Conservation (phyloP, 192 early-diverging fungal genomes). For the Umbelopsis isabellina region DNA sequence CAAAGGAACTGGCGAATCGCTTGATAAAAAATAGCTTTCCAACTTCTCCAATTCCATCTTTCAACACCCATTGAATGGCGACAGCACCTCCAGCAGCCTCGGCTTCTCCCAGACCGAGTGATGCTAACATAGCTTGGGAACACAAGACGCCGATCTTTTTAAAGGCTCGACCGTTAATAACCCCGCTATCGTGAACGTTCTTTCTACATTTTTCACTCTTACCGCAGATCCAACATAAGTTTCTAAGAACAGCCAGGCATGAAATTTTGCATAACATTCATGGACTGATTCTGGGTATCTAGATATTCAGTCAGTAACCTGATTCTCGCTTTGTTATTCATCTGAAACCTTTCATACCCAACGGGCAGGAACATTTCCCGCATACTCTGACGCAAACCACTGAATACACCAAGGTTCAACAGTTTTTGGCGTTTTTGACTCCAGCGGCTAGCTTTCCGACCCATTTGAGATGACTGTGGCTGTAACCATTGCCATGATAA, state of each 20-base stretch:
- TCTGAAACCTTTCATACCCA: conserved; percentile 31
- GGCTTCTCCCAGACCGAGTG: conserved; percentile 55
- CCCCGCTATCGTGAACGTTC: not conserved
- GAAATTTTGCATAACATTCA: conserved; percentile 57
- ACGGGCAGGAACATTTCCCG: conserved; percentile 63
- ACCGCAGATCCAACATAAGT: conserved; percentile 66
- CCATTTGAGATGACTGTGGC: conserved; percentile 10
- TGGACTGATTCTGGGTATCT: conserved; percentile 66
- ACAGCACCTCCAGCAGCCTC: conserved; percentile 64
- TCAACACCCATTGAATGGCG: conserved; percentile 71
- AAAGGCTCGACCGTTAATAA: not conserved
- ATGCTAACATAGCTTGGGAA: conserved; percentile 66
- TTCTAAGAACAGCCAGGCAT: conserved; percentile 64
- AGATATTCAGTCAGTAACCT: conserved; percentile 10
- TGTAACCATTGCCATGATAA: conserved; percentile 47
- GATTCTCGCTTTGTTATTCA: not conserved
- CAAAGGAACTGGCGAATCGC: conserved; percentile 65
- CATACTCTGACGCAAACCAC: conserved; percentile 41
- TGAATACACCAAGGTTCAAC: conserved; percentile 18
- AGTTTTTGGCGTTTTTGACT: conserved; percentile 14
- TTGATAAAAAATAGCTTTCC: conserved; percentile 76
- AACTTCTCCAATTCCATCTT: conserved; percentile 68
- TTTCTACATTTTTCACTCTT: not conserved
- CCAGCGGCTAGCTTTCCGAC: conserved; percentile 9
- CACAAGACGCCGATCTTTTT: conserved; percentile 64